Percentiles rank a stretch among this genome's conserved stretches.
Evolutionary conservation across 2,329 filamentous ascomycete species (phyloP).

Genomic region (Fusarium torulosum): DNA sequence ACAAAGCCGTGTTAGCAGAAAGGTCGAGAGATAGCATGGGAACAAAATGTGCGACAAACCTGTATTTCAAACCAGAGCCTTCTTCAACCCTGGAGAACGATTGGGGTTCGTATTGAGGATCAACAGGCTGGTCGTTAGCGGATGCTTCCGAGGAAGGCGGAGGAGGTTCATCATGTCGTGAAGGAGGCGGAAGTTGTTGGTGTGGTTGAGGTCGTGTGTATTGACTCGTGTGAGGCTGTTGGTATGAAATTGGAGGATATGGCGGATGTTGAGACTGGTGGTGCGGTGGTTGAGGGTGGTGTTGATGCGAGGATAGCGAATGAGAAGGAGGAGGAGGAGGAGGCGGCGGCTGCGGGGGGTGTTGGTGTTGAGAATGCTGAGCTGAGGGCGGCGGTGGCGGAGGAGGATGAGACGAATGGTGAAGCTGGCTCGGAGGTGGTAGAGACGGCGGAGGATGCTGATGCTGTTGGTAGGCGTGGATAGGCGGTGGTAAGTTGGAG

Average conservation of each 20-base stretch:
- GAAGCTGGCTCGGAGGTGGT: slow-evolving; percentile 39
- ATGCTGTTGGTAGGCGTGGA: slow-evolving; percentile 46
- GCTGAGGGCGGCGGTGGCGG: slow-evolving; percentile 23
- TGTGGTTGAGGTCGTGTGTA: slow-evolving; percentile 45
- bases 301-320: slow-evolving; percentile 42
- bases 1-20: slow-evolving; percentile 35
- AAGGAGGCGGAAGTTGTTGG: slow-evolving; percentile 41
- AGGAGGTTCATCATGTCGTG: slow-evolving; percentile 44
- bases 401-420: slow-evolving; percentile 40
- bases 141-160: slow-evolving; percentile 35
- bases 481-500: slow-evolving; percentile 38
- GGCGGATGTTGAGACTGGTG: slow-evolving; percentile 40
- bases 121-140: slow-evolving; percentile 32
- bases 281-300: slow-evolving; percentile 36
- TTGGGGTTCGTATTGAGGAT: slow-evolving; percentile 39
- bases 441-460: slow-evolving; percentile 42
- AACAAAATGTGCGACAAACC: slow-evolving; percentile 44
- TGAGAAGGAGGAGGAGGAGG: slow-evolving; percentile 33
- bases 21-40: neutral
- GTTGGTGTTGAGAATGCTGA: slow-evolving; percentile 32
- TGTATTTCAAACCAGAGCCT: slow-evolving; percentile 52
- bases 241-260: slow-evolving; percentile 39
- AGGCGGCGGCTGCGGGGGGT: slow-evolving; percentile 26
- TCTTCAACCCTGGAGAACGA: slow-evolving; percentile 54
- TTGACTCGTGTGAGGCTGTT: slow-evolving; percentile 44